phyloP scores from a whole-genome alignment of 108 stramenopile genomes.

The Nitzschia palea region DNA sequence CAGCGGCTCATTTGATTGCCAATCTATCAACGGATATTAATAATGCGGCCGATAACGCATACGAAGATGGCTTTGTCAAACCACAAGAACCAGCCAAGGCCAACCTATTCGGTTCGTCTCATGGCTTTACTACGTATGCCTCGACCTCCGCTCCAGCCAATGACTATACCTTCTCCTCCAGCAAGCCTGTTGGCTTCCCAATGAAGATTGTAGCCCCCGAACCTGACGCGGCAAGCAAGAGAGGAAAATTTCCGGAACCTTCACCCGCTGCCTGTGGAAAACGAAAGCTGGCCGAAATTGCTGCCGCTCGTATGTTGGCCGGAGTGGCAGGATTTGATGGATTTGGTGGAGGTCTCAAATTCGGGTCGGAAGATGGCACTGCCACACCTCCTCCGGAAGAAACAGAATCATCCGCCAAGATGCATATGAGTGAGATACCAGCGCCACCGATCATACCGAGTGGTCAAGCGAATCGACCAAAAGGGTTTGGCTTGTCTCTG shows the following conservation, averaged over 20 bases:
- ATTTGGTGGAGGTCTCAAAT: background rate
- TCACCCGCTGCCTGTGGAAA: slow-evolving; percentile 87
- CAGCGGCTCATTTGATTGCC: slow-evolving; percentile 34
- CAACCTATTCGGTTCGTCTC: background rate
- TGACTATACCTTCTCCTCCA: background rate
- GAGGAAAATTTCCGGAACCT: slow-evolving; percentile 77
- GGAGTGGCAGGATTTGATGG: slow-evolving; percentile 46
- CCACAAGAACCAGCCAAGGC: slow-evolving; percentile 1
- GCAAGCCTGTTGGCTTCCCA: slow-evolving; percentile 24
- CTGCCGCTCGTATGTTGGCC: slow-evolving; percentile 83
- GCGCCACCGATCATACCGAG: background rate
- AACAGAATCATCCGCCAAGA: background rate
- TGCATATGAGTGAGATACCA: slow-evolving; percentile 11
- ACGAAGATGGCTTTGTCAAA: slow-evolving; percentile 12
- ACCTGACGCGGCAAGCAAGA: slow-evolving; percentile 43
- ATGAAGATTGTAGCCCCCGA: slow-evolving; percentile 73
- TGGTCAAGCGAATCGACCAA: slow-evolving; percentile 1
- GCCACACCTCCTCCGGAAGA: slow-evolving; percentile 41
- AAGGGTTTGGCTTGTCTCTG: slow-evolving; percentile 47
- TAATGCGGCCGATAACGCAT: background rate
- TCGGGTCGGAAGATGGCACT: slow-evolving; percentile 23
- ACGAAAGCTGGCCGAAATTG: slow-evolving; percentile 83
- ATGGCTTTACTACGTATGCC: slow-evolving; percentile 9
- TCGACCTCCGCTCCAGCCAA: background rate
- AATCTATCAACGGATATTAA: slow-evolving; percentile 4